A percentile compares a stretch with the other conserved stretches of the same genome.
Conservation (phyloP, 371 early-diverging fungal genomes). For the Mucor ambiguus region DNA sequence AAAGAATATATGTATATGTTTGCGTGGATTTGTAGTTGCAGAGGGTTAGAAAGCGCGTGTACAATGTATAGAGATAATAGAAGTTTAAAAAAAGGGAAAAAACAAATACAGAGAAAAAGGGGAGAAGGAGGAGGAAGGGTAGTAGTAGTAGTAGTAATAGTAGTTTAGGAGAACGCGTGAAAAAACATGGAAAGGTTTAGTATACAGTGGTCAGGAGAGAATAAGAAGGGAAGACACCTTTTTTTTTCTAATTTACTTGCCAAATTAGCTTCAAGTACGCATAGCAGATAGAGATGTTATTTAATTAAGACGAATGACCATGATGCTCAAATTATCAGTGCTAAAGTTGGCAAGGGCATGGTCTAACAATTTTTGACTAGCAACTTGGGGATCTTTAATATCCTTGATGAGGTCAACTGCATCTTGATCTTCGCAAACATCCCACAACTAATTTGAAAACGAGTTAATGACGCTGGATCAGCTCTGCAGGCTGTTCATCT, state of each 20-base stretch:
- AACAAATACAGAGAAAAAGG: neutral
- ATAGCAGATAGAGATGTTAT: neutral
- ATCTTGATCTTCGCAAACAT: conserved; percentile 96
- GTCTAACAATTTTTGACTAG: conserved; percentile 81
- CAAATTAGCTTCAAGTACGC: neutral
- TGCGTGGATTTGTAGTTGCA: neutral
- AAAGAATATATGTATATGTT: neutral
- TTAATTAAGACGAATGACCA: conserved; percentile 62
- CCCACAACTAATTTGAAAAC: conserved; percentile 80
- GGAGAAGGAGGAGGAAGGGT: neutral
- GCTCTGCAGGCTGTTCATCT: conserved; percentile 16
- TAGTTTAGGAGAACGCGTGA: neutral
- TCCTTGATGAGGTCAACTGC: conserved; percentile 89
- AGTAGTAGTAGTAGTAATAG: no score
- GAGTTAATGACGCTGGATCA: neutral
- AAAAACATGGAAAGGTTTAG: neutral
- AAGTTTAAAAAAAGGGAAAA: neutral
- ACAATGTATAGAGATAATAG: neutral
- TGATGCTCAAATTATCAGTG: conserved; percentile 92
- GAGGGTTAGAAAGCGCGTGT: neutral
- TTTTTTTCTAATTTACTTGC: neutral
- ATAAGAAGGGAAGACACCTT: neutral
- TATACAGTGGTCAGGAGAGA: neutral
- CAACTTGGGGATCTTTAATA: conserved; percentile 76
- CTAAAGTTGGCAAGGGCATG: conserved; percentile 90